A percentile compares a stretch with the other conserved stretches of the same genome.
Evolutionary conservation across 129 eudicot genomes (phyloP).

Genomic region (Helianthus tuberosus): DNA sequence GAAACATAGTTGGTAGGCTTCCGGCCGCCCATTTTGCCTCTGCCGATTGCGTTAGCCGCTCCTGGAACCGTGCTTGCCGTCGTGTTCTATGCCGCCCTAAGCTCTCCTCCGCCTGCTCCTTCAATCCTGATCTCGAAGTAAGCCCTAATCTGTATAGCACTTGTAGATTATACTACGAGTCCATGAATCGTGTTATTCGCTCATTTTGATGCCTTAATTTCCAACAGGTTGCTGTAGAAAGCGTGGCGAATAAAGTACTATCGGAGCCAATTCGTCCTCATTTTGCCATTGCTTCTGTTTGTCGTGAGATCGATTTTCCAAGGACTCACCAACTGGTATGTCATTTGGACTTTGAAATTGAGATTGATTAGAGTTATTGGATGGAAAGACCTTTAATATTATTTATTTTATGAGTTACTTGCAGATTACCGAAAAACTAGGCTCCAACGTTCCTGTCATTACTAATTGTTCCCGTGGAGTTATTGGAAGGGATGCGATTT

Average conservation of each 20-base stretch:
- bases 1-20: constrained; percentile 55
- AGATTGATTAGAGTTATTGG: too few relatives aligned
- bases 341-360: background rate
- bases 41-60: constrained; percentile 83
- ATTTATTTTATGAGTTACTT: background rate
- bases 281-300: constrained; percentile 58
- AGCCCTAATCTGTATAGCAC: constrained; percentile 6
- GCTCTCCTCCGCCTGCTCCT: constrained; percentile 67
- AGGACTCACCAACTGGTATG: constrained; percentile 62
- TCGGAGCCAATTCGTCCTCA: constrained; percentile 76
- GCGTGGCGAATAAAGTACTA: constrained; percentile 64
- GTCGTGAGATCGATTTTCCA: constrained; percentile 37
- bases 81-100: constrained; percentile 64
- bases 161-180: background rate
- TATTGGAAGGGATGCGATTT: constrained; percentile 62
- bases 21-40: constrained; percentile 52
- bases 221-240: constrained; percentile 63
- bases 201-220: constrained; percentile 1
- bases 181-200: too few relatives aligned
- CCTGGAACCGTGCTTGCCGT: constrained; percentile 61
- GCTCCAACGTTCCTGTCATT: constrained; percentile 58
- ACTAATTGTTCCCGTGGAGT: constrained; percentile 61
- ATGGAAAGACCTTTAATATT: background rate
- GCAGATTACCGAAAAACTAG: constrained; percentile 62
- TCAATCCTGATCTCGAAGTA: constrained; percentile 53